Percentiles rank a stretch among this genome's conserved stretches.
Conservation (phyloP, 495 filamentous ascomycete genomes). For the Annulohypoxylon nitens region DNA sequence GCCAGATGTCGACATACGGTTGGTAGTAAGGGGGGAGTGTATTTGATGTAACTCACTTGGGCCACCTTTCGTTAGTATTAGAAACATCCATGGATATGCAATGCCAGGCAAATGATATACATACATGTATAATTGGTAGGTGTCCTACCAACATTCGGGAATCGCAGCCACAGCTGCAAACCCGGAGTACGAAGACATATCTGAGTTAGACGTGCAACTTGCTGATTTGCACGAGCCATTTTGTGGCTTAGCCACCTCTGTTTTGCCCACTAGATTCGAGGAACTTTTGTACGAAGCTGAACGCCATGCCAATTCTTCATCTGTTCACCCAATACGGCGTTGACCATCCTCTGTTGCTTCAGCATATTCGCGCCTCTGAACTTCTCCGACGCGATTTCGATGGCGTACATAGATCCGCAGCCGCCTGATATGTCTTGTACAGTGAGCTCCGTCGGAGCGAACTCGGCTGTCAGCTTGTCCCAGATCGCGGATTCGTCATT, state of each 20-base stretch:
- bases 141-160: background rate
- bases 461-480: slow-evolving; percentile 58
- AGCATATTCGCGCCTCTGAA: slow-evolving; percentile 76
- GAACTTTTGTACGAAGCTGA: slow-evolving; percentile 73
- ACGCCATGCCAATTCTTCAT: slow-evolving; percentile 83
- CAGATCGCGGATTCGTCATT: slow-evolving; percentile 62
- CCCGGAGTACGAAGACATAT: background rate
- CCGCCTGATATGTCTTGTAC: slow-evolving; percentile 85
- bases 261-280: slow-evolving; percentile 25
- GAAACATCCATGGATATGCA: slow-evolving; percentile 3
- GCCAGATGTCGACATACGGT: background rate
- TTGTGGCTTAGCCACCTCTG: background rate
- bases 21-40: slow-evolving; percentile 7
- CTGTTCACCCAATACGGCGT: slow-evolving; percentile 73
- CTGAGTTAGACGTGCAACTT: background rate
- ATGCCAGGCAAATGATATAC: slow-evolving; percentile 1
- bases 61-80: background rate
- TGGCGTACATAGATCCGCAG: slow-evolving; percentile 83
- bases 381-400: slow-evolving; percentile 73
- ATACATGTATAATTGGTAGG: background rate
- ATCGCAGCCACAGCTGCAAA: background rate
- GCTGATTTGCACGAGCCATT: background rate
- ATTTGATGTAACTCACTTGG: slow-evolving; percentile 10
- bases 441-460: slow-evolving; percentile 60
- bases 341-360: slow-evolving; percentile 80